phyloP scores from a whole-genome alignment of 1,284 basidiomycete genomes.

The Pseudozyma tsukubaensis region DNA sequence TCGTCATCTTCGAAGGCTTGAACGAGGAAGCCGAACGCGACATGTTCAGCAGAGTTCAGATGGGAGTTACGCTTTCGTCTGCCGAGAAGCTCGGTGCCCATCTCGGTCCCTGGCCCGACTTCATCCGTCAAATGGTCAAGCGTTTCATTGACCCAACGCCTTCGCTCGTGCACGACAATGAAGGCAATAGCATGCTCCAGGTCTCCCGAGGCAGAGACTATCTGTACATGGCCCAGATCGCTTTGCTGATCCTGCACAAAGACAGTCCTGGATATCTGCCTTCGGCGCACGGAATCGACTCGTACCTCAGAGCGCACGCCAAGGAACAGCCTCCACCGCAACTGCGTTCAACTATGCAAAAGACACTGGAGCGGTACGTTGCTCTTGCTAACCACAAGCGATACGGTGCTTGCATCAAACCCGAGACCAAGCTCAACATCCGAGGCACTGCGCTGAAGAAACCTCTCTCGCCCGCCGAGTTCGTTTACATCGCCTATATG shows the following conservation, averaged over 20 bases:
- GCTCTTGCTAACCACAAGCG: conserved; percentile 40
- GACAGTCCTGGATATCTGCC: conserved; percentile 18
- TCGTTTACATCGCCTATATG: conserved; percentile 45
- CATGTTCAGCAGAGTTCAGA: conserved; percentile 59
- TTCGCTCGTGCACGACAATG: conserved; percentile 34
- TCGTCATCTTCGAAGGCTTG: conserved; percentile 47
- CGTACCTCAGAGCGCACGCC: conserved; percentile 35
- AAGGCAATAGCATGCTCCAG: conserved; percentile 25
- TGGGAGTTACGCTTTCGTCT: conserved; percentile 53
- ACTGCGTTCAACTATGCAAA: conserved; percentile 24
- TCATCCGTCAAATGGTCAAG: conserved; percentile 52
- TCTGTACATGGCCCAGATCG: conserved; percentile 49
- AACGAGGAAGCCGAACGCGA: conserved; percentile 50
- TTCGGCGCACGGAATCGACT: conserved; percentile 26
- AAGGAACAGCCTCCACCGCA: conserved; percentile 5
- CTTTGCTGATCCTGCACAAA: conserved; percentile 32
- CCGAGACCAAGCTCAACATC: conserved; percentile 23
- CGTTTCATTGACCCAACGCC: conserved; percentile 42
- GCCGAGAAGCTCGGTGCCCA: conserved; percentile 57
- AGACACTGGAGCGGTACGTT: conserved; percentile 35
- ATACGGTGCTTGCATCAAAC: conserved; percentile 44
- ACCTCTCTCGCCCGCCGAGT: conserved; percentile 50
- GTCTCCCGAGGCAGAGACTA: conserved; percentile 48
- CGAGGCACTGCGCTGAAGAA: conserved; percentile 18
- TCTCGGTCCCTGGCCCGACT: conserved; percentile 47